A percentile compares a stretch with the other conserved stretches of the same genome.
These are phyloP conservation scores for Apiospora saccharicola DNA, from an alignment of 2,329 filamentous ascomycete species.

Conservation along the genomic window DNA sequence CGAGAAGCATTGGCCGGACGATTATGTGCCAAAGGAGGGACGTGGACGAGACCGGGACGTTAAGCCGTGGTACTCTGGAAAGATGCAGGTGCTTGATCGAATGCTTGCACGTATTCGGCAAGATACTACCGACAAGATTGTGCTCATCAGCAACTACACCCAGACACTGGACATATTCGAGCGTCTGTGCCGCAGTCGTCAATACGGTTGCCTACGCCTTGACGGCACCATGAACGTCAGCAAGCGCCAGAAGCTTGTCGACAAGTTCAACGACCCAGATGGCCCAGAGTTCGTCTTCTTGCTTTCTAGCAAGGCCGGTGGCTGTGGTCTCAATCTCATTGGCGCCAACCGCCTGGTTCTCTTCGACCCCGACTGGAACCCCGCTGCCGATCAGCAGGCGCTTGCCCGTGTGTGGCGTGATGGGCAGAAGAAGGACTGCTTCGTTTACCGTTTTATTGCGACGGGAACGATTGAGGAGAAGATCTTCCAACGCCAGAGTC, in stretches of 20 bases:
- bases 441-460: conserved; percentile 98
- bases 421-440: conserved; percentile 98
- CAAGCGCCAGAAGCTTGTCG: conserved; percentile 95
- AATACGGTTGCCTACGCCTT: conserved; percentile 86
- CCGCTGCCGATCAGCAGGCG: conserved; percentile 95
- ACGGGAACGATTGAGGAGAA: conserved; percentile 99
- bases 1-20: conserved; percentile 81
- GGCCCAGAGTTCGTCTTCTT: conserved; percentile 93
- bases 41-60: conserved; percentile 90
- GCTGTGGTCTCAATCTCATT: conserved; percentile 87
- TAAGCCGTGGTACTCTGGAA: conserved; percentile 95
- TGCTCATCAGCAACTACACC: conserved; percentile 98
- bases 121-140: conserved; percentile 98
- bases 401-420: conserved; percentile 98
- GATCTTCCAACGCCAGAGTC: conserved; percentile 97
- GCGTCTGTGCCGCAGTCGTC: conserved; percentile 82
- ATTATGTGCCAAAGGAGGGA: conserved; percentile 87
- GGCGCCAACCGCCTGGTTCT: conserved; percentile 84
- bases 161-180: conserved; percentile 96
- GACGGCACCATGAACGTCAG: conserved; percentile 98
- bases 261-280: conserved; percentile 95
- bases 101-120: conserved; percentile 96
- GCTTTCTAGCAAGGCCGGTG: conserved; percentile 95
- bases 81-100: conserved; percentile 97
- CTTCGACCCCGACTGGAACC: conserved; percentile 98